phyloP scores from a whole-genome alignment of 345 rosid genomes.

The Durio zibethinus region DNA sequence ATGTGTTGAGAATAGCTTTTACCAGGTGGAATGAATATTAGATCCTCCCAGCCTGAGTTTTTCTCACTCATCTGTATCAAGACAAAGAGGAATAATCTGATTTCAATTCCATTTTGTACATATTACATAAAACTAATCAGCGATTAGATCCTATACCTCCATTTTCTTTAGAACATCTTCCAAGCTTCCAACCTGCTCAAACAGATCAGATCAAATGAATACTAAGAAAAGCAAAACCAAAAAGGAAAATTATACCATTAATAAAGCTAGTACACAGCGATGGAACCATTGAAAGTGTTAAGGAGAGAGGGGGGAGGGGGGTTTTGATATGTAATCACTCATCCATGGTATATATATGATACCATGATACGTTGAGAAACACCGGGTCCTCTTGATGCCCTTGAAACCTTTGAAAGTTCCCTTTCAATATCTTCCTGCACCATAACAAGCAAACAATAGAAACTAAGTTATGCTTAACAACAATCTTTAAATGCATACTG shows the following conservation, averaged over 20 bases:
- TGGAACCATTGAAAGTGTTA: not conserved
- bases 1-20: constrained; percentile 84
- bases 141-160: constrained; percentile 56
- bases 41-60: constrained; percentile 94
- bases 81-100: constrained; percentile 9
- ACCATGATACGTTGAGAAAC: constrained; percentile 86
- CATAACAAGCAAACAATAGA: constrained; percentile 11
- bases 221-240: not conserved
- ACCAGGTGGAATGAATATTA: constrained; percentile 93
- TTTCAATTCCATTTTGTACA: constrained; percentile 6
- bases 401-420: constrained; percentile 70
- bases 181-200: constrained; percentile 77
- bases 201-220: constrained; percentile 19
- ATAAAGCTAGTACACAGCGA: too few relatives aligned
- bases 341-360: constrained; percentile 5
- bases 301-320: not conserved
- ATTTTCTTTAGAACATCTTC: constrained; percentile 90
- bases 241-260: not conserved
- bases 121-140: not conserved
- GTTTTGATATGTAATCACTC: too few relatives aligned
- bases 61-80: constrained; percentile 65
- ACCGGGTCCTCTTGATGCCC: constrained; percentile 57
- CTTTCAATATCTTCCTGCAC: constrained; percentile 82
- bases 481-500: not conserved
- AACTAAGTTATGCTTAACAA: not conserved